These are phyloP conservation scores for Flaveria sonorensis DNA, from an alignment of 129 eudicot genomes.

Conservation along the genomic window DNA sequence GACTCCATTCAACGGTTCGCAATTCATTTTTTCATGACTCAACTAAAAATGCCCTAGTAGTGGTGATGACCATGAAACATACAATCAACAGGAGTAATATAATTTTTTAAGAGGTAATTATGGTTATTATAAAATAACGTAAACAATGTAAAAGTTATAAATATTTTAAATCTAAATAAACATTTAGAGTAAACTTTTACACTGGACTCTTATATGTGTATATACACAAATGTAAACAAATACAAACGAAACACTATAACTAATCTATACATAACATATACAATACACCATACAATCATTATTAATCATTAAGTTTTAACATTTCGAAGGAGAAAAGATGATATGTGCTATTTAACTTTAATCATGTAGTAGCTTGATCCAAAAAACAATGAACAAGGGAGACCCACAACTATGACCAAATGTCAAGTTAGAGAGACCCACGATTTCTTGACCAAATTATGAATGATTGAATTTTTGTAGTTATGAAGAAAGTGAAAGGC, in stretches of 20 bases:
- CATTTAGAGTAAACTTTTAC: neutral
- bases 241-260: neutral
- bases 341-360: conserved; percentile 27
- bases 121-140: too few species aligned
- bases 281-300: neutral
- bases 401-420: conserved; percentile 41
- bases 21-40: too few species aligned
- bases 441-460: conserved; percentile 32
- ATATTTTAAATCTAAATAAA: too few species aligned
- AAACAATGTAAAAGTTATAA: too few species aligned
- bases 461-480: conserved; percentile 21
- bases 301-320: neutral
- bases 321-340: conserved; percentile 7
- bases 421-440: conserved; percentile 33
- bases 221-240: neutral
- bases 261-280: neutral
- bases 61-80: too few species aligned
- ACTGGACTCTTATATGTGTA: neutral
- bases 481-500: neutral
- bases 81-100: too few species aligned
- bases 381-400: conserved; percentile 34
- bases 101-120: too few species aligned
- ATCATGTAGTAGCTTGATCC: conserved; percentile 31
- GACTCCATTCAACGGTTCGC: too few species aligned
- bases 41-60: too few species aligned